Base-by-base conservation (phyloP, 768 basidiomycete genomes). In the Agrocybe pediades region DNA sequence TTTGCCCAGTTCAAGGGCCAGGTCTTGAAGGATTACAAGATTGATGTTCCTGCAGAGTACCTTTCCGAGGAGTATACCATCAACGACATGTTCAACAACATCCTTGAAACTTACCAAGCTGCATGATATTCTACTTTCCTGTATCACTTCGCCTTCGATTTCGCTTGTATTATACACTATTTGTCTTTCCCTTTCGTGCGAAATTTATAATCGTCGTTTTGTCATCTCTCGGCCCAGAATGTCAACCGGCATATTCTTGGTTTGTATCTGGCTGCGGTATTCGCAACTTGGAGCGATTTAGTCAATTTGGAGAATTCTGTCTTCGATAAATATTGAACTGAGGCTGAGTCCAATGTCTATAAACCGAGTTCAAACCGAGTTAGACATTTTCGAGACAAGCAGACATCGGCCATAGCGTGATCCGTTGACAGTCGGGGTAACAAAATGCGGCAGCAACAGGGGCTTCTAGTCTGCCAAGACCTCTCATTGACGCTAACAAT, bases 1-100 rank as follows among this genome's bases (percentile, higher is more conserved):
- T 73, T 71, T 51, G 68, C 66, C 4, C 70, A 73, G 52, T 64
- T 71, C 49, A 66, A 68, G 17, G 64, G 63, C n/a, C 62, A 65
- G 40, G 60, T 71, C 33, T 40, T 67, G 39, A 70, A 67, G 45
- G 62, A 68, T 43, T 55, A 71, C 16, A 66, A 64, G 36, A 61
- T 71, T n/a, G 69, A 70, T 16, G 60, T 73, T 42, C 71, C 71
- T 2, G 56, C 68, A 56, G 54, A 63, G 30, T 72, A 64, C 46
- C 58, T 72, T 2, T 70, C 71, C 1, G 69, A 72, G 39, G 60
- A 62, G 8, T 69, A 65, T 56, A 57, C 66, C 21, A 62, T 71
- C 42, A 59, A 56, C 40, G 68, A 72, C 40, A 70, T 72, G 65
- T 60, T 71, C 33, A 54, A 53, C 15, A 63, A 66, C 44, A 56